A percentile compares a stretch with the other conserved stretches of the same genome.
phyloP scores from a whole-genome alignment of 108 stramenopile species.

The Fragilaria crotonensis region DNA sequence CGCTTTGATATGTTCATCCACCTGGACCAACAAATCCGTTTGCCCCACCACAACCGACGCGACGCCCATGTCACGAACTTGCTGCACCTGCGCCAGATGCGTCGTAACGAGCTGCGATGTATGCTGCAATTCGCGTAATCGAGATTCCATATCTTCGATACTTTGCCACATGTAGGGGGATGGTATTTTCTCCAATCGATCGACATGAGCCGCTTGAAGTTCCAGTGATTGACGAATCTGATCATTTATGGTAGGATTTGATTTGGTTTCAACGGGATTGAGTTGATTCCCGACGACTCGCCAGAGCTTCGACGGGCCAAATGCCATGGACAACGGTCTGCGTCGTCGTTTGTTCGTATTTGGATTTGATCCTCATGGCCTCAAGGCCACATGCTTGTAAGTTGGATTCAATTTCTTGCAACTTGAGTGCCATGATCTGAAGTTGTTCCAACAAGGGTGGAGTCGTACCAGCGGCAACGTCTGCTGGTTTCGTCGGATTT shows the following conservation, averaged over 20 bases:
- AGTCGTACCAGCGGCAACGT: constrained; percentile 34
- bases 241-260: constrained; percentile 8
- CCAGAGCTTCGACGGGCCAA: constrained; percentile 72
- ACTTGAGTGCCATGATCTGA: constrained; percentile 11
- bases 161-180: constrained; percentile 69
- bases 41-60: constrained; percentile 34
- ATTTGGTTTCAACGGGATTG: constrained; percentile 7
- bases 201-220: constrained; percentile 48
- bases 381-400: constrained; percentile 16
- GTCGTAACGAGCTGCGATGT: constrained; percentile 16
- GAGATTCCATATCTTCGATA: constrained; percentile 46
- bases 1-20: constrained; percentile 34
- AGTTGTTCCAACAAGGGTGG: constrained; percentile 31
- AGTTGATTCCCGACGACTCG: constrained; percentile 44
- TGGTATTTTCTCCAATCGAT: constrained; percentile 68
- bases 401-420: constrained; percentile 15
- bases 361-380: constrained; percentile 5
- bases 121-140: constrained; percentile 21
- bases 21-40: constrained; percentile 38
- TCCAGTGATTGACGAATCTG: constrained; percentile 43
- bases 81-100: constrained; percentile 15
- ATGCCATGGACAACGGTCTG: constrained; percentile 50
- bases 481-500: constrained; percentile 33
- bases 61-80: constrained; percentile 12
- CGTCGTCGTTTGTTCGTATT: constrained; percentile 10